These are phyloP conservation scores for Coemansia sp. DNA, from an alignment of 192 early-diverging fungal species.

Conservation along the genomic window DNA sequence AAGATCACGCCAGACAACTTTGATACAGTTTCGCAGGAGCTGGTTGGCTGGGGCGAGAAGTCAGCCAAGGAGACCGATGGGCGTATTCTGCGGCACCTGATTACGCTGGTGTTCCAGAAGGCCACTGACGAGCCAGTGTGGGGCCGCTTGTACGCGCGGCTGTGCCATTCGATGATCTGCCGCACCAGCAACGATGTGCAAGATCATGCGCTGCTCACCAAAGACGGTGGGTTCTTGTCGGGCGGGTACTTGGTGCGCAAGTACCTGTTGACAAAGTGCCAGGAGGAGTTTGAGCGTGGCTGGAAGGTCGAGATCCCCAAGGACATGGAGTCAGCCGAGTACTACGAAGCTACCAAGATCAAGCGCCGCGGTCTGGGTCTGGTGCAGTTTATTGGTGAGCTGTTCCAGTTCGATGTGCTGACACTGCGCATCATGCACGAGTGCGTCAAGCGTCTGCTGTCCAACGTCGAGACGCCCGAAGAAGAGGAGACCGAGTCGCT, in stretches of 20 bases:
- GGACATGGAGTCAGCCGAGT: constrained; percentile 75
- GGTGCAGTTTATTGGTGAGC: constrained; percentile 91
- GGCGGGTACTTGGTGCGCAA: constrained; percentile 83
- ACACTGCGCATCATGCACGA: constrained; percentile 94
- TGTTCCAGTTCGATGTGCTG: constrained; percentile 88
- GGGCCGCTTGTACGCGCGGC: constrained; percentile 82
- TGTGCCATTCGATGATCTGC: constrained; percentile 82
- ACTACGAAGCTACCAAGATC: constrained; percentile 83
- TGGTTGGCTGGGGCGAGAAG: constrained; percentile 75
- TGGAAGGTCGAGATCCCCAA: constrained; percentile 81
- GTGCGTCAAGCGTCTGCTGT: constrained; percentile 82
- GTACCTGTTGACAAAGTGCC: constrained; percentile 89
- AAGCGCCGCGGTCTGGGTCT: constrained; percentile 95
- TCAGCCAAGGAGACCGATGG: constrained; percentile 67
- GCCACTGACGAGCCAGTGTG: constrained; percentile 94
- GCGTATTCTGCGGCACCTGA: constrained; percentile 74
- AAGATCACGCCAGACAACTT: constrained; percentile 98
- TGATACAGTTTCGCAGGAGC: constrained; percentile 78
- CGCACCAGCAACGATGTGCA: constrained; percentile 57
- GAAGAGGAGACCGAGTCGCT: constrained; percentile 96
- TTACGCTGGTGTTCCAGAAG: constrained; percentile 90
- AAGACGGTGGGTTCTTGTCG: constrained; percentile 56
- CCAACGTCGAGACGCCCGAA: constrained; percentile 71
- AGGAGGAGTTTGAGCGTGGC: constrained; percentile 90
- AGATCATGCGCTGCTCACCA: constrained; percentile 60